Evolutionary conservation across 148 eudicot genomes (phyloP).

Genomic region (Nyssa sinensis): DNA sequence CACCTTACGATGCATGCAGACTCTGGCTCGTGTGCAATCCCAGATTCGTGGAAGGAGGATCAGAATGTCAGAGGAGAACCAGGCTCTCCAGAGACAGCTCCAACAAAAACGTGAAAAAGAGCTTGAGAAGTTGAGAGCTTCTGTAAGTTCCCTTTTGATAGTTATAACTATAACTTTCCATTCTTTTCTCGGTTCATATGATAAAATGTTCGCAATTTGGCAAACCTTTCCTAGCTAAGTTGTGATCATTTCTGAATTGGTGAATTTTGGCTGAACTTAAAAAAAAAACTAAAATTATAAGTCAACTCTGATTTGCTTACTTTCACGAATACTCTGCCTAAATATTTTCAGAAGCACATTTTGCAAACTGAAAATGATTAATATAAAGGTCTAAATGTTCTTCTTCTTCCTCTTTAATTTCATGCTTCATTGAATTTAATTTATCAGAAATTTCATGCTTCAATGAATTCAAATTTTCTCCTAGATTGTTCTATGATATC

Average conservation of each 20-base stretch:
- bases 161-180: background rate
- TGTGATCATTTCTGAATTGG: background rate
- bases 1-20: slow-evolving; percentile 85
- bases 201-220: background rate
- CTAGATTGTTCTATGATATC: too few relatives aligned
- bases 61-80: slow-evolving; percentile 77
- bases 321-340: too few relatives aligned
- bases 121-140: slow-evolving; percentile 49
- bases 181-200: background rate
- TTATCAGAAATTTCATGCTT: too few relatives aligned
- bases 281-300: too few relatives aligned
- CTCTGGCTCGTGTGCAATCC: slow-evolving; percentile 76
- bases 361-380: too few relatives aligned
- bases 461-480: too few relatives aligned
- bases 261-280: background rate
- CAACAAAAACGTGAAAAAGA: slow-evolving; percentile 77
- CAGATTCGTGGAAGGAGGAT: slow-evolving; percentile 71
- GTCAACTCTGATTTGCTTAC: too few relatives aligned
- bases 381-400: too few relatives aligned
- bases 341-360: background rate
- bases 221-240: background rate
- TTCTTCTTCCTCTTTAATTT: too few relatives aligned
- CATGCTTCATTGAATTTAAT: too few relatives aligned
- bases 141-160: slow-evolving; percentile 37
- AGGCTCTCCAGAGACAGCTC: slow-evolving; percentile 74